Base-by-base conservation (phyloP, 352 stramenopile genomes). In the Globisporangium takayamanum region DNA sequence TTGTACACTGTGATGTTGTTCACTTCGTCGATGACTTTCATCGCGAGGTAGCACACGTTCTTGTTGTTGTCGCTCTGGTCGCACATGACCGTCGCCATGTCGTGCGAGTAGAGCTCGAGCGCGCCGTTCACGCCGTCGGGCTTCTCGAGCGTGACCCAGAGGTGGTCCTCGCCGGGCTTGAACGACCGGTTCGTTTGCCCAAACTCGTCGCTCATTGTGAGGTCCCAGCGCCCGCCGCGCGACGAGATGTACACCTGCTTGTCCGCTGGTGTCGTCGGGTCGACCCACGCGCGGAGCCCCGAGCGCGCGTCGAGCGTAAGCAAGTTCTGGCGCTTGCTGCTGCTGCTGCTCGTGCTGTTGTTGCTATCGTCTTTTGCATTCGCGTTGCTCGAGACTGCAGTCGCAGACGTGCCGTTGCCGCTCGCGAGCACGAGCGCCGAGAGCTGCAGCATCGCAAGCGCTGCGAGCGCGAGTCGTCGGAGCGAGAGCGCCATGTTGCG, bases 161-260 rank as follows among this genome's bases (percentile, higher is more conserved):
- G 18, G 46, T 84, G 73, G 59, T 90, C 82, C 30, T 59, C 61
- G 11, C 78, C 83, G 8, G 76, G 62, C 14, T 59, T 69, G 57
- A 91, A 92, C 50, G 78, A 81, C 28, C 83, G 75, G 15, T 53
- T 69, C 46, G 64, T 42, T 50, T 64, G 25, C 39, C 66, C 59
- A 60, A 92, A 92, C 48, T 89, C 80, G 68, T 90, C 82, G 50
- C 74, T 87, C 70, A 89, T 86, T 6, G 87, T 69, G 36, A 91
- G 68, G 11, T 87, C 56, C 70, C 74, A 88, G 2, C 28, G 57
- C 5, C 75, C 73, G 50, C 80, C 79, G 44, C 78, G 78, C 14
- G 80, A 87, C 2, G 55, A 72, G 50, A 71, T 56, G 59, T 87
- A 85, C 41, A 51, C 57, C 42, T 78, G 69, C 33, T 63, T 55